phyloP scores from a whole-genome alignment of 2,329 filamentous ascomycete genomes.

The Apiospora sp. region DNA sequence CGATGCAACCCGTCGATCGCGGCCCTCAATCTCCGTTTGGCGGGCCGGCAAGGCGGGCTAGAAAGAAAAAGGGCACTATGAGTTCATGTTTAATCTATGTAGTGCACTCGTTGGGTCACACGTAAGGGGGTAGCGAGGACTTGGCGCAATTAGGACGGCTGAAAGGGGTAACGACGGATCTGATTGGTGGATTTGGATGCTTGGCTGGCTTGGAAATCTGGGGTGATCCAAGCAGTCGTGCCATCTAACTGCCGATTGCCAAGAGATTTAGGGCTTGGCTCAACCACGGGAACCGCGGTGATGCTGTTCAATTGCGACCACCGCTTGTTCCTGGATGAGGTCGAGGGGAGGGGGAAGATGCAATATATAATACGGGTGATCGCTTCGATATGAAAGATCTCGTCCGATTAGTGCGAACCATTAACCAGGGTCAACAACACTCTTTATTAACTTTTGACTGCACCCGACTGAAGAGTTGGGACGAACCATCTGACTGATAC shows the following conservation, averaged over 20 bases:
- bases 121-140: neutral
- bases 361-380: slow-evolving; percentile 9
- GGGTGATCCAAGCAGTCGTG: neutral
- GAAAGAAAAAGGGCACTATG: neutral
- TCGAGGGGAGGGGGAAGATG: neutral
- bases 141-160: slow-evolving; percentile 14
- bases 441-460: neutral
- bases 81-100: neutral
- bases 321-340: neutral
- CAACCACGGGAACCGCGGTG: neutral
- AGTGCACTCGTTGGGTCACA: neutral
- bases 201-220: neutral
- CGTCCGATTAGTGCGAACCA: neutral
- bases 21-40: slow-evolving; percentile 1
- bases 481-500: neutral
- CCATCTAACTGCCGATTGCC: slow-evolving; percentile 7
- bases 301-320: neutral
- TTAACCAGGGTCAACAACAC: slow-evolving; percentile 4
- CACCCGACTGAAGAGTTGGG: neutral
- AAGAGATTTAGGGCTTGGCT: neutral
- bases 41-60: too few relatives aligned
- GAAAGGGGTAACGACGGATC: neutral
- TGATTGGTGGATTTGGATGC: neutral
- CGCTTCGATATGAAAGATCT: slow-evolving; percentile 1
- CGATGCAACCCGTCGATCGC: neutral